Base-by-base conservation (phyloP, 176 grass and related monocot genomes). In the Zoysia pacifica region DNA sequence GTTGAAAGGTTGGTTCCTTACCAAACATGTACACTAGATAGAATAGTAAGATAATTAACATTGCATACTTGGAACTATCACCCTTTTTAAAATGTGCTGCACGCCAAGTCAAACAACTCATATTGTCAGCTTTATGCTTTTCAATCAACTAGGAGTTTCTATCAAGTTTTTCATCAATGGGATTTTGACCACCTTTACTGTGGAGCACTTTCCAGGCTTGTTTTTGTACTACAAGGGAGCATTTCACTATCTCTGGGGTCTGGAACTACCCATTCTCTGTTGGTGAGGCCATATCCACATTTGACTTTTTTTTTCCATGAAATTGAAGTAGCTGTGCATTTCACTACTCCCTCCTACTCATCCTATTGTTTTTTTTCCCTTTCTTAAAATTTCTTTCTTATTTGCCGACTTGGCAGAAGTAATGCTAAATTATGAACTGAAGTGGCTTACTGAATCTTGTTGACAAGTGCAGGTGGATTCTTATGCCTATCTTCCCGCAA, bases 401-500 rank as follows among this genome's bases (percentile, higher is more conserved):
- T 74, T 79, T 66, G 46, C 52, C 44, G 50, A 74, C 60, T 68
- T 64, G 64, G 52, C 6, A 18, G 35, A 86, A 65, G 64, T 74
- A 72, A 38, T 62, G 18, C 8, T 59, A 18, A 16, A 9, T 68
- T n/a, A 35, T 15, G 64, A 13, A 70, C 48, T 53, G n/a, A 65
- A 70, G 48, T 75, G 48, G n/a, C 50, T 80, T 79, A 67, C 52
- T 70, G 60, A 64, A 44, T 77, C 19, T 64, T 12, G 76, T 47
- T 62, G 46, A 35, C 55, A 44, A 66, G 28, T 91, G 77, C 78
- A 98, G 95, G 95, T 93, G 60, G 95, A 98, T 52, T 92, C 88
- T 52, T 98, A 94, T 94, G 95, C 86, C 8, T 98, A 98, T 98
- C 69, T 98, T 70, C 92, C 95, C 69, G 74, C 92, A 67, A 98